Evolutionary conservation across 2,329 filamentous ascomycete genomes (phyloP), one percentile per base, ranked within the genome.

Genomic region (Lachnellula willkommii): DNA sequence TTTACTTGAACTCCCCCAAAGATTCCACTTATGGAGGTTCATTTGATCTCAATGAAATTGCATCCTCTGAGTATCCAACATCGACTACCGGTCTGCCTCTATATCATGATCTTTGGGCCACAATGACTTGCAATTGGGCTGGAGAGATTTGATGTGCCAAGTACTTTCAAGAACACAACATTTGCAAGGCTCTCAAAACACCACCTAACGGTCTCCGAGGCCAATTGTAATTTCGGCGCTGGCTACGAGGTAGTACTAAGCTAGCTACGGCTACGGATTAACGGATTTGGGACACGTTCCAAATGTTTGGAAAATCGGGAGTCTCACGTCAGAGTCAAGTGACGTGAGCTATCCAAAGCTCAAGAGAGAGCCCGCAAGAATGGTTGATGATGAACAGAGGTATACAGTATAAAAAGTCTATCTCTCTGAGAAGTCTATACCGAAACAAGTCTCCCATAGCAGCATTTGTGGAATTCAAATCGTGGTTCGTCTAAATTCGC

Each of bases 91-190:
- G 40, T 39, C 32, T 50, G 22, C 49, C 55, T n/a, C 49, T 55
- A 2, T 63, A 65, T 57, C 59, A 62, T 45, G 63, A 66, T 55
- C 39, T 68, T 9, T 68, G 66, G 66, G 64, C 62, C 7, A 67
- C 64, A 4, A 67, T 69, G 66, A 67, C 65, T 14, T 57, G 61
- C 12, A 63, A 55, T 11, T 67, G 66, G 63, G 64, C 62, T 9
- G 59, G 59, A 24, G 52, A 60, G 26, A 50, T 52, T 39, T 45
- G n/a, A 53, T 37, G 2, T n/a, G 24, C 35, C 22, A n/a, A 15
- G 17, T 32, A n/a, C 37, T 7, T 14, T 47, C 26, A 22, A 14
- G n/a, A 15, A 32, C 24, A 32, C 20, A 15, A 14, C 45, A 47
- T 32, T 8, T 47, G 45, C 22, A 47, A 32, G n/a, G 12, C 12